These are phyloP conservation scores for Jatropha curcas DNA, from an alignment of 345 rosid genomes.

Conservation along the genomic window DNA sequence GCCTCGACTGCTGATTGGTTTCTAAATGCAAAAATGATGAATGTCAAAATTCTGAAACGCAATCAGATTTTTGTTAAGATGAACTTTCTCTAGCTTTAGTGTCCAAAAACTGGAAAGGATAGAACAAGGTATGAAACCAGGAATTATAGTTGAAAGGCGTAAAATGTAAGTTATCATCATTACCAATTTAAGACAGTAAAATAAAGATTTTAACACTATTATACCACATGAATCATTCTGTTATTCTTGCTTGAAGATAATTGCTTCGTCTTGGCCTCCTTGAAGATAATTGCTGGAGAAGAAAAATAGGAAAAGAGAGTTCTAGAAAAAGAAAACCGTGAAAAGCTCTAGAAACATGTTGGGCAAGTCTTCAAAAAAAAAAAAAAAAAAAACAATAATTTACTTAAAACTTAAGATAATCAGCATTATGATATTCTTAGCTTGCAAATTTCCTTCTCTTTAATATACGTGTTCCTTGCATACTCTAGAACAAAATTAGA, in stretches of 20 bases:
- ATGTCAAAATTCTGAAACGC: not conserved
- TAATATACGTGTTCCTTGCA: not conserved
- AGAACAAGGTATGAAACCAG: not conserved
- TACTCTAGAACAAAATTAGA: not conserved
- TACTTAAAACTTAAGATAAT: too few relatives aligned
- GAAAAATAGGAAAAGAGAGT: not conserved
- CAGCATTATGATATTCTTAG: not conserved
- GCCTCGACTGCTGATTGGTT: not conserved
- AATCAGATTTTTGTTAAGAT: not conserved
- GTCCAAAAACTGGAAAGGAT: not conserved
- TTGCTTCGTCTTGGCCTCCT: slow-evolving; percentile 7
- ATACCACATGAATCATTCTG: slow-evolving; percentile 13
- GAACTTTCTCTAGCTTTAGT: not conserved
- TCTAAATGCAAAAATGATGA: not conserved
- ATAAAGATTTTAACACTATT: slow-evolving; percentile 2
- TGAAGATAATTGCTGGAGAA: not conserved
- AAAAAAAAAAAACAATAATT: too few relatives aligned
- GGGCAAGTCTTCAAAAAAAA: not conserved
- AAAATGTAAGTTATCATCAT: slow-evolving; percentile 19
- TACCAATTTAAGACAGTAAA: not conserved
- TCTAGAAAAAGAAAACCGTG: not conserved
- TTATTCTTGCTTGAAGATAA: slow-evolving; percentile 3
- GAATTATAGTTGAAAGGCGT: slow-evolving; percentile 14
- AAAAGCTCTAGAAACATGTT: not conserved
- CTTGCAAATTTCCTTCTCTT: not conserved